These are phyloP conservation scores for Lachancea kluyveri DNA, from an alignment of 805 yeast species.

Conservation along the genomic window DNA sequence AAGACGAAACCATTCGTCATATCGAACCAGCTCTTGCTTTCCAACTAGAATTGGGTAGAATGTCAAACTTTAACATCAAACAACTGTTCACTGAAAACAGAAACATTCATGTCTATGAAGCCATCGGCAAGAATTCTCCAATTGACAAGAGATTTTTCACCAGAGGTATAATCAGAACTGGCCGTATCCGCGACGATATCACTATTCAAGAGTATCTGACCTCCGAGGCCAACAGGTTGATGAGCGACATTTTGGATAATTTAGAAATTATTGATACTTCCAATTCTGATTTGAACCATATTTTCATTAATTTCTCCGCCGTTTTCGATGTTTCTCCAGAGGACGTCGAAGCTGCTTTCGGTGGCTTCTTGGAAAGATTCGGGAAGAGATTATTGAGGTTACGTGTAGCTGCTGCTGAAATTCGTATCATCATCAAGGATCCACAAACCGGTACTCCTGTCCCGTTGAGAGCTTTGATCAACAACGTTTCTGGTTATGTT, in stretches of 20 bases:
- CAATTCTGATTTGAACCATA: conserved; percentile 93
- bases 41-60: conserved; percentile 91
- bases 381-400: conserved; percentile 96
- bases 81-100: conserved; percentile 95
- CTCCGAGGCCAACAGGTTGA: conserved; percentile 92
- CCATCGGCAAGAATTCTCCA: conserved; percentile 87
- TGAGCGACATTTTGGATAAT: conserved; percentile 93
- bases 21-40: conserved; percentile 97
- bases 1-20: conserved; percentile 92
- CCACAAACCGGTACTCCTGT: conserved; percentile 80
- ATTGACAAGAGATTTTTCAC: conserved; percentile 94
- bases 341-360: conserved; percentile 96
- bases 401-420: conserved; percentile 95
- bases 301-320: conserved; percentile 94
- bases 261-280: conserved; percentile 90
- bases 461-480: conserved; percentile 95
- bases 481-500: conserved; percentile 94
- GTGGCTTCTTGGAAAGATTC: conserved; percentile 94
- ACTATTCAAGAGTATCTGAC: conserved; percentile 90
- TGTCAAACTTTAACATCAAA: conserved; percentile 90
- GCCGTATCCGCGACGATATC: conserved; percentile 87
- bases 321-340: conserved; percentile 90
- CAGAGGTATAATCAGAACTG: conserved; percentile 95
- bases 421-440: conserved; percentile 91
- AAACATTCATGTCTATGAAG: conserved; percentile 96